These are phyloP conservation scores for Lachancea cidri DNA, from an alignment of 805 yeast genomes.

Conservation along the genomic window DNA sequence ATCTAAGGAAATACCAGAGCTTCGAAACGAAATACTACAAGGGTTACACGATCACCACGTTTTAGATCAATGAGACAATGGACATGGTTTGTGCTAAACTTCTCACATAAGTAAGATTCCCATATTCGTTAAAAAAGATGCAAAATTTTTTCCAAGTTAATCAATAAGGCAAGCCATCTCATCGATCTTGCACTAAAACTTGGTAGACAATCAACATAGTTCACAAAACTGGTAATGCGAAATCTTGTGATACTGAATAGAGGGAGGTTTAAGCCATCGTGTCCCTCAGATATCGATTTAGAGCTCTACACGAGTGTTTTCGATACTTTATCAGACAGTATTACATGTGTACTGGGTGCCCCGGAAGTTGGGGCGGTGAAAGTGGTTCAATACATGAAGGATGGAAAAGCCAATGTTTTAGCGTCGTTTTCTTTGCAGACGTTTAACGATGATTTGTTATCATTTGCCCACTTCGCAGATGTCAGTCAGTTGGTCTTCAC, in stretches of 20 bases:
- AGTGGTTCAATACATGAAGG: conserved; percentile 69
- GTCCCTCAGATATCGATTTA: conserved; percentile 15
- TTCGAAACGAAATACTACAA: conserved; percentile 12
- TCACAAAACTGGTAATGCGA: conserved; percentile 31
- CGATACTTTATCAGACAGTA: conserved; percentile 68
- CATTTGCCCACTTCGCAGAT: conserved; percentile 68
- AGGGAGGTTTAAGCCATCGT: conserved; percentile 26
- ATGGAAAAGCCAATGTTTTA: conserved; percentile 51
- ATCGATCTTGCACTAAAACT: too few relatives aligned
- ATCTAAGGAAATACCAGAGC: conserved; percentile 17
- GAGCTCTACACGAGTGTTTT: conserved; percentile 39
- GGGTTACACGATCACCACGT: not conserved
- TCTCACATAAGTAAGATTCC: not conserved
- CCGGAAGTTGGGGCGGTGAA: conserved; percentile 54
- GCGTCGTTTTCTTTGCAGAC: conserved; percentile 54
- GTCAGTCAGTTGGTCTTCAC: conserved; percentile 60
- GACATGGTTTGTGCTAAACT: too few relatives aligned
- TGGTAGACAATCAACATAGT: too few relatives aligned
- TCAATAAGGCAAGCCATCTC: not conserved
- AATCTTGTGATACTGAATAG: conserved; percentile 31
- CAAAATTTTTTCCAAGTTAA: conserved; percentile 7
- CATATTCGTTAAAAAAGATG: conserved; percentile 5
- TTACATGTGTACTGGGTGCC: conserved; percentile 59
- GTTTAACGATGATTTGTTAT: conserved; percentile 40
- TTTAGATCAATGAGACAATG: not conserved